phyloP scores from a whole-genome alignment of 2,329 filamentous ascomycete species.

The Colletotrichum tamarilloi region DNA sequence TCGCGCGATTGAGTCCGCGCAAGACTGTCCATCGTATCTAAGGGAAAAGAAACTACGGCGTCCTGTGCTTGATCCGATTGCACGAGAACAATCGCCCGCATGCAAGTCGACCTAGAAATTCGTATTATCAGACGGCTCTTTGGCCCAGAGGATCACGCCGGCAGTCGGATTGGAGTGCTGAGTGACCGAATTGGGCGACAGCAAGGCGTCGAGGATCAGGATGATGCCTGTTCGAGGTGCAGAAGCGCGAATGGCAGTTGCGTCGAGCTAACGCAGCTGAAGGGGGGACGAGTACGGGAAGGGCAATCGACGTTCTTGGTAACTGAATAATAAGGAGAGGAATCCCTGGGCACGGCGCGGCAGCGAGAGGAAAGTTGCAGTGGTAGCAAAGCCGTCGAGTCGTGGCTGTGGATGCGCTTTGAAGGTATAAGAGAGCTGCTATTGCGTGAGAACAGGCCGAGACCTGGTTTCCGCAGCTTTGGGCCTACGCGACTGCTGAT shows the following conservation, averaged over 20 bases:
- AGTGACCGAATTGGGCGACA: neutral
- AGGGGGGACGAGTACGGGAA: neutral
- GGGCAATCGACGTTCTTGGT: neutral
- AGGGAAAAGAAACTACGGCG: neutral
- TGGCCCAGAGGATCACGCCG: conserved; percentile 1
- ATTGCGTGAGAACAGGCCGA: conserved; percentile 29
- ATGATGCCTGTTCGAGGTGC: conserved; percentile 24
- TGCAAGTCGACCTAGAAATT: neutral
- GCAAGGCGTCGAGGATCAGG: neutral
- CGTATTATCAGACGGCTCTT: conserved; percentile 3
- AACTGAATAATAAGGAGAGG: neutral
- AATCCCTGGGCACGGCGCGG: neutral
- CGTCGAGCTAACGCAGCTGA: conserved; percentile 1
- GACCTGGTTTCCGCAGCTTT: conserved; percentile 17
- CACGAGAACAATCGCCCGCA: neutral
- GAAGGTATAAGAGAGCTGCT: conserved; percentile 26
- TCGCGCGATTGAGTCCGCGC: conserved; percentile 15
- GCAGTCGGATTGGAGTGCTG: conserved; percentile 3
- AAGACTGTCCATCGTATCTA: conserved; percentile 25
- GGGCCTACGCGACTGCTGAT: conserved; percentile 9
- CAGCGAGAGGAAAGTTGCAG: neutral
- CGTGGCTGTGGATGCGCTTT: conserved; percentile 23
- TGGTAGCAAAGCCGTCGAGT: neutral
- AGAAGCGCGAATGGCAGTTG: conserved; percentile 15
- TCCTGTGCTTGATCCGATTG: neutral